Evolutionary conservation across 2,329 filamentous ascomycete species (phyloP), one percentile per base, ranked within the genome.

Genomic region (Botryosphaeria dothidea): DNA sequence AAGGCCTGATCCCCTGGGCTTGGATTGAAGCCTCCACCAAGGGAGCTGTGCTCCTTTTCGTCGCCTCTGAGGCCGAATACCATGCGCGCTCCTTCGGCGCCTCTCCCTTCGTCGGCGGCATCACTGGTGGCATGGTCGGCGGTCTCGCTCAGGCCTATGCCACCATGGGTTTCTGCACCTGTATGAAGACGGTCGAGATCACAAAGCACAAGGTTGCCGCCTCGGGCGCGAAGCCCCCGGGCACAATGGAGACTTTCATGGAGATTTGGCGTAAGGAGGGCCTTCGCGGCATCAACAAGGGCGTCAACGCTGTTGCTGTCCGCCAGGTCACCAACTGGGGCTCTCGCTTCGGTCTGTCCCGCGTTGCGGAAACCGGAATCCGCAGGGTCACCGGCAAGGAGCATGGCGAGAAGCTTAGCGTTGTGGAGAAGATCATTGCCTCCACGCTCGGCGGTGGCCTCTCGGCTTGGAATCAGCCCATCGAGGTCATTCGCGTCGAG

Each of bases 11-110:
- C 79, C 95, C 95, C 69, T 97, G 94, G 94, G 95, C 95, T 81
- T 99, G 95, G 95, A 98, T 99, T 83, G 95, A 99, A 87, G 95
- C 95, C 78, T 98, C 94, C 76, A 98, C 95, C 83, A 99, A 99
- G 85, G 95, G 95, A 79, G 95, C 95, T 74, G 95, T 99, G 73
- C 91, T 99, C 76, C 92, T 99, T 80, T 99, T 99, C 83, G 94
- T 99, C 79, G 95, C 95, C 71, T 96, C 94, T 74, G 95, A 99
- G 83, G 94, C 93, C 81, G 95, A 99, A 71, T 99, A 91, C 87
- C 92, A 95, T 78, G 94, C 93, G 73, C 92, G 91, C 75, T 84
- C 85, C 71, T 87, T 89, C 68, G 95, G 95, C 71, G 94, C 93
- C 68, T 88, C 86, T 74, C 90, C 96, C 80, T 98, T 99, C 80